Percentiles rank a stretch among this genome's conserved stretches.
Conservation (phyloP, 208 protist species). For the Acanthamoeba castellanii region DNA sequence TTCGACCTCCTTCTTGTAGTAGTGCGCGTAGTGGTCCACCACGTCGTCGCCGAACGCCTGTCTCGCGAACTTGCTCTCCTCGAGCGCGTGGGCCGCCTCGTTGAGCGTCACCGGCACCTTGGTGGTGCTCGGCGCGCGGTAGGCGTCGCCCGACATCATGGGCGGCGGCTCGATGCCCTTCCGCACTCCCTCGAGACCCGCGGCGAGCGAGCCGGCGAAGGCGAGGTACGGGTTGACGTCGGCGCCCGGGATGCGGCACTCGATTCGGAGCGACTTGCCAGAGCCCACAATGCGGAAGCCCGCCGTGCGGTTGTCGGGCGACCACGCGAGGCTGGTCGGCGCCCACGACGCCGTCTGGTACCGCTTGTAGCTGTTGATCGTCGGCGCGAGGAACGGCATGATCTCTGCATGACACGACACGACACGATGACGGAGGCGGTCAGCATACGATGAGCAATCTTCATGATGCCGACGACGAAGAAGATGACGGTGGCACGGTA, state of each 20-base stretch:
- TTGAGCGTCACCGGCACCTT: constrained; percentile 5
- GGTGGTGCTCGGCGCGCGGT: neutral
- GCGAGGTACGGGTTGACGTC: constrained; percentile 57
- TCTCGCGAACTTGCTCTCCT: constrained; percentile 28
- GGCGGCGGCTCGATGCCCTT: constrained; percentile 57
- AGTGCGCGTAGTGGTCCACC: constrained; percentile 69
- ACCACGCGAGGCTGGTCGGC: constrained; percentile 51
- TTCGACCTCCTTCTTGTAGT: constrained; percentile 59
- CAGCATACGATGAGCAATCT: neutral
- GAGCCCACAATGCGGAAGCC: constrained; percentile 58
- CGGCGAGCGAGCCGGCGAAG: constrained; percentile 45
- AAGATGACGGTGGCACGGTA: neutral
- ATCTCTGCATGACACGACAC: neutral
- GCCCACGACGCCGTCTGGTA: constrained; percentile 55
- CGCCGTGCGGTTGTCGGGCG: constrained; percentile 47
- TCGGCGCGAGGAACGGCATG: constrained; percentile 66
- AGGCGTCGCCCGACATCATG: constrained; percentile 32
- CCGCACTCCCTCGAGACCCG: constrained; percentile 29
- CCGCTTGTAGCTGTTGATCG: constrained; percentile 67
- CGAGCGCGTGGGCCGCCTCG: constrained; percentile 24
- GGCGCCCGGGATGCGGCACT: constrained; percentile 58
- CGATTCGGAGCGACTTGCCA: constrained; percentile 46
- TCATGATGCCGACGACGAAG: neutral
- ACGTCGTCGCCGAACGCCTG: constrained; percentile 52
- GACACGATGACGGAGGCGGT: neutral